phyloP scores from a whole-genome alignment of 176 grass and related monocot species.

The Avena insularis region DNA sequence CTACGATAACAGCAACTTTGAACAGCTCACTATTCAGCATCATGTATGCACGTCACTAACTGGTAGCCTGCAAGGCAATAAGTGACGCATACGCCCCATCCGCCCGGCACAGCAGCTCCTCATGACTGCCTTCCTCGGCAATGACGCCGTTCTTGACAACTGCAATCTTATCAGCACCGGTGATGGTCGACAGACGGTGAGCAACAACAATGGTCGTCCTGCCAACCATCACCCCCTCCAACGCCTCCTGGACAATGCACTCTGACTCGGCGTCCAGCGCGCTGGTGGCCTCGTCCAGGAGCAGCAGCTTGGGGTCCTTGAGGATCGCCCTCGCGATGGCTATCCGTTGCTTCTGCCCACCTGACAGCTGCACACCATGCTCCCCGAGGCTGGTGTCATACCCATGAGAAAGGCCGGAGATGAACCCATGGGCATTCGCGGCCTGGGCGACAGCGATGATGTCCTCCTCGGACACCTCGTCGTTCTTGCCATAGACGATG shows the following conservation, averaged over 20 bases:
- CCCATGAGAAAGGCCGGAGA: constrained; percentile 61
- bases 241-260: constrained; percentile 58
- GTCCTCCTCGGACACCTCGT: constrained; percentile 59
- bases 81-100: constrained; percentile 53
- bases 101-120: constrained; percentile 28
- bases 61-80: constrained; percentile 48
- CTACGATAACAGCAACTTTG: no score
- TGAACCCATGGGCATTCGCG: constrained; percentile 67
- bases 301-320: constrained; percentile 61
- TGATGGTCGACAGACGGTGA: constrained; percentile 57
- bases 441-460: constrained; percentile 58
- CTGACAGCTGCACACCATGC: constrained; percentile 63
- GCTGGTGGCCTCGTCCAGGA: constrained; percentile 92
- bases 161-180: constrained; percentile 45
- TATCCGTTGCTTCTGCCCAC: constrained; percentile 75
- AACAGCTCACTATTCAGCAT: no score
- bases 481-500: constrained; percentile 74
- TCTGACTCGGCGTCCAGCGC: constrained; percentile 90
- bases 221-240: constrained; percentile 60
- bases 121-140: constrained; percentile 55
- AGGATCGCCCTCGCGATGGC: constrained; percentile 68
- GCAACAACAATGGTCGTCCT: constrained; percentile 53
- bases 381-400: constrained; percentile 65
- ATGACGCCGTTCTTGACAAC: constrained; percentile 57
- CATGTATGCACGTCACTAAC: background rate